Base-by-base conservation (phyloP, 257 asterid species). In the Phtheirospermum japonicum region DNA sequence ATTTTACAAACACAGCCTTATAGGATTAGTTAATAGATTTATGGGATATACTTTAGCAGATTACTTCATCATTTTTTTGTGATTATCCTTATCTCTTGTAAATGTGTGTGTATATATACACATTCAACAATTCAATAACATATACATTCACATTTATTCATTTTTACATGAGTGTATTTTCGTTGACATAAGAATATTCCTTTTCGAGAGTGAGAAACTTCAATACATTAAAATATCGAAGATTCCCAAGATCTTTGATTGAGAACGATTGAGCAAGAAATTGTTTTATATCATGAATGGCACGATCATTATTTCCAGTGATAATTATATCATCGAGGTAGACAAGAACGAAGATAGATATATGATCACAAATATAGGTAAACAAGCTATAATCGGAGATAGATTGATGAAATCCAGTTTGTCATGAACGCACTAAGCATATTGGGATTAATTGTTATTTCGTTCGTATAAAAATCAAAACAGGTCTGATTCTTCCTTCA, bases 131-230 rank as follows among this genome's bases (percentile, higher is more conserved):
- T n/a, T n/a, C n/a, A n/a, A n/a, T n/a, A n/a, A n/a, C n/a, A n/a
- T n/a, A n/a, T n/a, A n/a, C n/a, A n/a, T n/a, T n/a, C n/a, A n/a
- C n/a, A n/a, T n/a, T n/a, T n/a, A n/a, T n/a, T n/a, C n/a, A n/a
- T n/a, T n/a, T n/a, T n/a, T n/a, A n/a, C n/a, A n/a, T n/a, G 57
- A 9, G 57, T 51, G 20, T 51, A 51, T 18, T 51, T 51, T 8
- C 57, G 1, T 19, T 51, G 57, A 19, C 8, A 51, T 5, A 51
- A 5, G 10, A 51, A 51, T 12, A 51, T 18, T 18, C 32, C 32
- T 18, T 51, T 31, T 20, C 20, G 0, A 51, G 57, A 51, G 5
- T 13, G n/a, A 8, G 57, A 51, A 3, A 51, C 57, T 51, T 51
- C 32, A 10, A 51, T 20, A 6, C 57, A 31, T 51, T 2, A 51